Base-by-base conservation (phyloP, 306 rosid species). In the Chamaecrista fasciculata region DNA sequence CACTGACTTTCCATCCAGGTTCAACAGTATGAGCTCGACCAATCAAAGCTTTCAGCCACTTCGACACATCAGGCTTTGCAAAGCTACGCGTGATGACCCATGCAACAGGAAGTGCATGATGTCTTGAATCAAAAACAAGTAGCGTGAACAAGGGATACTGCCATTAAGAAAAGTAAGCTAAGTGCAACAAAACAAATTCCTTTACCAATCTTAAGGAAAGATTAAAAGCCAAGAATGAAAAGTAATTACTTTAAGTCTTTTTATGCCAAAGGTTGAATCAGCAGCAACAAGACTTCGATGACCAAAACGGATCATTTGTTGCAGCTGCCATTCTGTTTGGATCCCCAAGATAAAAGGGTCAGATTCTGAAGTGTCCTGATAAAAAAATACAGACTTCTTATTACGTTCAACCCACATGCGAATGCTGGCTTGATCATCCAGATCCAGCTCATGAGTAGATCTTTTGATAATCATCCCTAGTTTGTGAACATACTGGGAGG, bases 301-400 rank as follows among this genome's bases (percentile, higher is more conserved):
- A 71, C 98, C 96, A 81, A 94, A 94, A 28, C 96, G 92, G 56
- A 90, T 78, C 96, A 94, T 88, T 71, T 94, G 96, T 55, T 94
- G 97, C 65, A 90, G 78, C 79, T 94, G 98, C 98, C 98, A 94
- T 70, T 90, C 96, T n/a, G 97, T 90, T 78, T 94, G 98, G 81
- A 94, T 85, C 34, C 98, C 98, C 77, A 88, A 77, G 85, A 94
- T 81, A 79, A 94, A 94, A 52, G 92, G 74, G 78, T 85, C 91
- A 42, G 86, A 83, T 67, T 90, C 95, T 33, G 97, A 86, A 57
- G 97, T 57, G 68, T 90, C 96, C 77, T 94, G 97, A 78, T 85
- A 85, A 72, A 86, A 73, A 77, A 94, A 94, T 19, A 90, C 81
- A 61, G 87, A 86, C 70, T 94, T 90, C 67, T 72, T 84, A 72